Evolutionary conservation across 495 filamentous ascomycete species (phyloP).

Genomic region (Penicillium bialowiezense): DNA sequence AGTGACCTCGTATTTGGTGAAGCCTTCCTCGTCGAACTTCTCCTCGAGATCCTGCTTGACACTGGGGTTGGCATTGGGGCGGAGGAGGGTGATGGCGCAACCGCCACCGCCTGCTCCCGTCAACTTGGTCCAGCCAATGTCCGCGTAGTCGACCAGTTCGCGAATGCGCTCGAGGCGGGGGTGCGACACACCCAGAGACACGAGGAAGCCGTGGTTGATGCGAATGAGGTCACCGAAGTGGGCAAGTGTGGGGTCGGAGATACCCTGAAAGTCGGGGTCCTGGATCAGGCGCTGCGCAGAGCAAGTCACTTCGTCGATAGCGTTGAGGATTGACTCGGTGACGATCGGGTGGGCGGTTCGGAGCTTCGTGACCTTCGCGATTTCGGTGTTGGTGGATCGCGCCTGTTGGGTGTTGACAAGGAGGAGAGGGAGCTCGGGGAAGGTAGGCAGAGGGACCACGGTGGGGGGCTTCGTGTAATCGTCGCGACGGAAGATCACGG

Average conservation of each 20-base stretch:
- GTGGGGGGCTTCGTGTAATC: conserved; percentile 74
- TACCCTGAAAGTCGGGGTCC: conserved; percentile 57
- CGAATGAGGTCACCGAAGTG: conserved; percentile 82
- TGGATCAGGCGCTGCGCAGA: conserved; percentile 71
- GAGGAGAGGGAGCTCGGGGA: conserved; percentile 86
- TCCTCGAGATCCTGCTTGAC: conserved; percentile 58
- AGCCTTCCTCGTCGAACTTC: conserved; percentile 71
- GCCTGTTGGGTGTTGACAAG: conserved; percentile 82
- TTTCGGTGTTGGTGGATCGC: conserved; percentile 78
- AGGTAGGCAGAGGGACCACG: conserved; percentile 75
- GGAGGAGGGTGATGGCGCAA: conserved; percentile 87
- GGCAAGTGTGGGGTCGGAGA: conserved; percentile 55
- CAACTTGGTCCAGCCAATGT: conserved; percentile 96
- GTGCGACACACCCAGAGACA: conserved; percentile 88
- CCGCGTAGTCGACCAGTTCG: conserved; percentile 82
- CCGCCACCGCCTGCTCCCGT: conserved; percentile 95
- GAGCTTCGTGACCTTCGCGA: conserved; percentile 78
- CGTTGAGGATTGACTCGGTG: conserved; percentile 72
- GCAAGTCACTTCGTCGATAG: conserved; percentile 76
- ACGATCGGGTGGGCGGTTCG: conserved; percentile 67
- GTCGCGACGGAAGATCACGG: conserved; percentile 79
- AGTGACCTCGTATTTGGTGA: conserved; percentile 79
- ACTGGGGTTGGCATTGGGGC: conserved; percentile 53
- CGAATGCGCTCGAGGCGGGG: conserved; percentile 88
- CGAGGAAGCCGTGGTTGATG: conserved; percentile 88